Percentiles rank a stretch among this genome's conserved stretches.
These are phyloP conservation scores for Cyberlindnera sargentensis DNA, from an alignment of 805 yeast genomes.

Conservation along the genomic window DNA sequence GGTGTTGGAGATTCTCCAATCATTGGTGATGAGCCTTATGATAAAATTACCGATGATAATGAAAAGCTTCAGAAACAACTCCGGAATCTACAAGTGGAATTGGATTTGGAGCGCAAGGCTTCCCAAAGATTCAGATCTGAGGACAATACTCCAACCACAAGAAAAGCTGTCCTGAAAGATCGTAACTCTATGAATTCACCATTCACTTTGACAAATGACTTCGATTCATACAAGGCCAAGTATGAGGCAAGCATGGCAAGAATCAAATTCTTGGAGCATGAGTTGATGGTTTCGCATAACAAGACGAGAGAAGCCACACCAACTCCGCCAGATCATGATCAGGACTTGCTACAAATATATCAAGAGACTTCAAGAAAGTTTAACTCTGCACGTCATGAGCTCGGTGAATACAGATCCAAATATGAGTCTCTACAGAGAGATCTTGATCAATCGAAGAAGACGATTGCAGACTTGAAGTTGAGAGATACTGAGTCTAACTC, in stretches of 20 bases:
- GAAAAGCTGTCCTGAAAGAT: constrained; percentile 27
- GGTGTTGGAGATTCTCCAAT: constrained; percentile 15
- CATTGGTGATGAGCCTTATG: constrained; percentile 21
- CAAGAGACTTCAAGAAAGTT: constrained; percentile 43
- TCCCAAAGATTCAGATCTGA: constrained; percentile 37
- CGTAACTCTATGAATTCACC: constrained; percentile 16
- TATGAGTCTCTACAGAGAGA: constrained; percentile 34
- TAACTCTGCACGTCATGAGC: constrained; percentile 36
- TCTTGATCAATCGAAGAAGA: constrained; percentile 31
- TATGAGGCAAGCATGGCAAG: constrained; percentile 41
- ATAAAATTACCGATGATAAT: constrained; percentile 17
- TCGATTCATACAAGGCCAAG: constrained; percentile 32
- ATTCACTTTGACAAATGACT: constrained; percentile 18
- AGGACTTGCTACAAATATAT: constrained; percentile 42
- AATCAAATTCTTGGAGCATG: constrained; percentile 33
- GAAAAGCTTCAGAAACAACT: constrained; percentile 34
- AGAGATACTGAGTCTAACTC: constrained; percentile 13
- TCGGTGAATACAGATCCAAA: constrained; percentile 34
- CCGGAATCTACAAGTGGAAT: constrained; percentile 38
- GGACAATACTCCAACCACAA: constrained; percentile 28
- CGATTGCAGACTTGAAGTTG: constrained; percentile 6
- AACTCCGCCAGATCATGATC: constrained; percentile 21
- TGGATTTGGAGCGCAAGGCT: constrained; percentile 46
- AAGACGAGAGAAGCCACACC: not conserved
- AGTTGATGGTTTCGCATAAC: constrained; percentile 14